Evolutionary conservation across 371 early-diverging fungal genomes (phyloP).

Genomic region (Ordospora pajunii): DNA sequence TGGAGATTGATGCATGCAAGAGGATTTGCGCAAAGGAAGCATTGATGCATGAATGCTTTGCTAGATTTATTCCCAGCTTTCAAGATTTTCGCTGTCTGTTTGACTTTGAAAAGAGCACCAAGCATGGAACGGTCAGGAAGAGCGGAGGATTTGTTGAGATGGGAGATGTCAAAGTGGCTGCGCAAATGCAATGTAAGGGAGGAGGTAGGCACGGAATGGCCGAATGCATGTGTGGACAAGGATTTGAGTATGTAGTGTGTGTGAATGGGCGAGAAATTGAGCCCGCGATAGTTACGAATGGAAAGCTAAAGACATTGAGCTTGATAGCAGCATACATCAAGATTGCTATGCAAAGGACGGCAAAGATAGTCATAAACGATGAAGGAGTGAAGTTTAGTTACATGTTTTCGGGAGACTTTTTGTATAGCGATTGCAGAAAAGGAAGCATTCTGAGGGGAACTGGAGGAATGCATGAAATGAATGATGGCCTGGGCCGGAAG

Average conservation of each 20-base stretch:
- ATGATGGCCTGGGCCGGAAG: not conserved
- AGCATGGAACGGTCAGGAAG: not conserved
- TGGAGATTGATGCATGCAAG: not conserved
- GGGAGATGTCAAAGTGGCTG: not conserved
- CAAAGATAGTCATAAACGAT: conserved; percentile 3
- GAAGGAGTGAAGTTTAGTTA: not conserved
- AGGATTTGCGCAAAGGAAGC: conserved; percentile 11
- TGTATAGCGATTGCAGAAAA: not conserved
- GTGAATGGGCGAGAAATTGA: not conserved
- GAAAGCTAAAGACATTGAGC: not conserved
- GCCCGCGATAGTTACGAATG: conserved; percentile 5
- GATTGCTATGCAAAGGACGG: not conserved
- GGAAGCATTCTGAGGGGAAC: not conserved
- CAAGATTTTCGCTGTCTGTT: conserved; percentile 6
- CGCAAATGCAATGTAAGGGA: not conserved
- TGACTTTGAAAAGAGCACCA: not conserved
- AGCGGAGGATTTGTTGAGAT: not conserved
- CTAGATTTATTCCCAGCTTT: conserved; percentile 8
- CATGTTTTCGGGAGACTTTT: not conserved
- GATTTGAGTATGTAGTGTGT: not conserved
- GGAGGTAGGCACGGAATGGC: not conserved
- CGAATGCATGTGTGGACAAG: not conserved
- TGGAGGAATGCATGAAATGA: not conserved
- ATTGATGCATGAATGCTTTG: not conserved
- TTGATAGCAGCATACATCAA: not conserved